Evolutionary conservation across 208 protist species (phyloP), one percentile per base, ranked within the genome.

Genomic region (Leptomonas seymouri): DNA sequence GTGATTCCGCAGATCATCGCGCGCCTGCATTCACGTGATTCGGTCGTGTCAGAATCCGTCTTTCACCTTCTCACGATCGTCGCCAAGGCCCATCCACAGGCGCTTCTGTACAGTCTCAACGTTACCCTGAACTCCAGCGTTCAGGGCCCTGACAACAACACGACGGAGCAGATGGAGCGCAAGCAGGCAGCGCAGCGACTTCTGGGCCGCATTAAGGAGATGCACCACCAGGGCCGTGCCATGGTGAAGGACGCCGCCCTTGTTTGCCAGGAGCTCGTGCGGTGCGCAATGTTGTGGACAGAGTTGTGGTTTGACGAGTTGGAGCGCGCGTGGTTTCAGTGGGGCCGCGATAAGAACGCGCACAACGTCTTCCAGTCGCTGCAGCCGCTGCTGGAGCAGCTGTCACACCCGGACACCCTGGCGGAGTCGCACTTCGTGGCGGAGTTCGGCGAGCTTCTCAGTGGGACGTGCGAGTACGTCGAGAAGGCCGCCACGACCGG

Each of bases 1-100:
- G 99, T 99, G n/a, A 98, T 99, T 45, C 99, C 98, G n/a, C 98
- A 99, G 86, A 96, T 99, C 31, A 99, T 99, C 71, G 99, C 98
- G 25, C 93, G 98, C 31, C 96, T 99, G 55, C 93, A 99, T 76
- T 97, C 96, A 21, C 87, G 80, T 31, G 73, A 97, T 25, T n/a
- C 73, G 0, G 68, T 78, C 8, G 92, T 99, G 27, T 80, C 93
- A 0, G 87, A 96, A 61, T 90, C 98, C 16, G 92, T 99, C 28
- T 90, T 98, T 62, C 73, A 96, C 25, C 80, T 99, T 6, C 84
- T 99, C 14, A 71, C 80, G 41, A 77, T 89, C 25, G 91, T 99
- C 71, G 98, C 97, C 25, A 96, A 95, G 66, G 80, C 86, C 21
- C 99, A 99, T 84, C 99, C 99, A 30, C 99, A 99, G 80, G 98